These are phyloP conservation scores for Raffaelea ambrosiae DNA, from an alignment of 2,329 filamentous ascomycete species.

Conservation along the genomic window DNA sequence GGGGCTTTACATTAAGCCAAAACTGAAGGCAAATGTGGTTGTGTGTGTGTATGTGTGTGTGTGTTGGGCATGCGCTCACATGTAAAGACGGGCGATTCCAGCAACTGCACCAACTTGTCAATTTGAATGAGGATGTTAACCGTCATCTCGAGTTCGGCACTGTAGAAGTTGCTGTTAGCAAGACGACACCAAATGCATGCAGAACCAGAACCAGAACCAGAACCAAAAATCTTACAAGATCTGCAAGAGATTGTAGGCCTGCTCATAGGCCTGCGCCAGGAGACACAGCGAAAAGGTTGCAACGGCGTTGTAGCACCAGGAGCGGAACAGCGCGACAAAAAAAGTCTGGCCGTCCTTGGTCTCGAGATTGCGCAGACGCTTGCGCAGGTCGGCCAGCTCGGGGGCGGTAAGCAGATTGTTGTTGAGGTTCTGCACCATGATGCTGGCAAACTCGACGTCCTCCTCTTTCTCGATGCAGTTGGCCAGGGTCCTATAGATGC, in stretches of 20 bases:
- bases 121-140: slow-evolving; percentile 98
- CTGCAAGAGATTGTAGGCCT: slow-evolving; percentile 90
- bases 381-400: slow-evolving; percentile 82
- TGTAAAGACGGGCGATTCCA: slow-evolving; percentile 96
- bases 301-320: slow-evolving; percentile 98
- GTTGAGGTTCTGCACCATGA: slow-evolving; percentile 99
- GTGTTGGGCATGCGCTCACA: too few species aligned
- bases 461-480: slow-evolving; percentile 97
- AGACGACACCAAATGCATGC: neutral
- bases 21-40: too few species aligned
- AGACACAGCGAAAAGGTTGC: slow-evolving; percentile 94
- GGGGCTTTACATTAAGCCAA: too few species aligned
- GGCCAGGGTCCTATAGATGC: slow-evolving; percentile 90
- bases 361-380: slow-evolving; percentile 82
- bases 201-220: neutral
- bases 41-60: too few species aligned
- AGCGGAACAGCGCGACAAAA: slow-evolving; percentile 88
- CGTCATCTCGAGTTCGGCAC: slow-evolving; percentile 95
- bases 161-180: slow-evolving; percentile 30
- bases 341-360: slow-evolving; percentile 90
- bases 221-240: slow-evolving; percentile 61
- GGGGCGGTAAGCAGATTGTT: slow-evolving; percentile 98
- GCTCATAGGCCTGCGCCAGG: slow-evolving; percentile 93
- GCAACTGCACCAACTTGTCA: slow-evolving; percentile 91
- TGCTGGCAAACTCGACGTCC: slow-evolving; percentile 96